Base-by-base conservation (phyloP, 2,329 filamentous ascomycete genomes). In the Alternaria alternata region DNA sequence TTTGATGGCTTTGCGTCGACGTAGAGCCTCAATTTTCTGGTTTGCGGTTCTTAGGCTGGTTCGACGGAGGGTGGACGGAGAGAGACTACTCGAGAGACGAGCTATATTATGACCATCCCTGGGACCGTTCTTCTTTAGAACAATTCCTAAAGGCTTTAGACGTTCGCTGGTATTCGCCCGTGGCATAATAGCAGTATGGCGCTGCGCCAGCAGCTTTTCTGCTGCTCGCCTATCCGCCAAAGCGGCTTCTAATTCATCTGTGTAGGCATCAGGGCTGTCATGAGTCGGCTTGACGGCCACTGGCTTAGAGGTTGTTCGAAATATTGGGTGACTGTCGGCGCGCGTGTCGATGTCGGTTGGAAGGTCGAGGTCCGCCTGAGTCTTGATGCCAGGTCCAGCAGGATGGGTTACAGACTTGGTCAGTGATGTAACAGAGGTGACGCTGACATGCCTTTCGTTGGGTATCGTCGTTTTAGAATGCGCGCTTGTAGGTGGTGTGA, bases 131-230 rank as follows among this genome's bases (percentile, higher is more conserved):
- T 46, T 54, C 36, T 39, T 41, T 16, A n/a, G 36, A 9, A 39
- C 7, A 3, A n/a, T 48, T 14, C 22, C 53, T 4, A 30, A 14
- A 24, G 53, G 32, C 14, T 49, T 41, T 3, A 42, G 7, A 5
- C 34, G 43, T 18, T 48, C 47, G 4, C 48, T 5, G 12, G 46
- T 51, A 6, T 55, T 53, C 3, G 47, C 28, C 14, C 48, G 47
- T 22, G 42, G 39, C 28, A 55, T 55, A 11, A 63, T 58, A 3
- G 38, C 54, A 22, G 57, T 42, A 32, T 63, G 61, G 34, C 53
- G 57, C 24, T 57, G 51, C 7, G 49, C 30, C 9, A 62, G 38
- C 20, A 62, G 32, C 43, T 53, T 53, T 20, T 62, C 60, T 24
- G 60, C 60, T 3, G 53, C 52, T 3, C 42, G 52, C 36, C 59